Evolutionary conservation across 305 asterid species (phyloP).

Genomic region (Euphrasia arctica): DNA sequence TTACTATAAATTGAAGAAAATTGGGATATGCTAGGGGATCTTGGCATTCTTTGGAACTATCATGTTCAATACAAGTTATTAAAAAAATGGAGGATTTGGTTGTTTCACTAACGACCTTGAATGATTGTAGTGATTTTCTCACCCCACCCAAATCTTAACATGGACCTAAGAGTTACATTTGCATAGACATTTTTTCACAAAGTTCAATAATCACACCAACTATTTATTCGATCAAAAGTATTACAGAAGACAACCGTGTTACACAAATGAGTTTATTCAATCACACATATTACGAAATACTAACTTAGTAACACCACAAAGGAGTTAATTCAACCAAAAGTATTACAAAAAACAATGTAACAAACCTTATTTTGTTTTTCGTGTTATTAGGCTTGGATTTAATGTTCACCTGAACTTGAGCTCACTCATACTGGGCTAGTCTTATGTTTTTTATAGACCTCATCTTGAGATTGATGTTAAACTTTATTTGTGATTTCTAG

Average conservation of each 20-base stretch:
- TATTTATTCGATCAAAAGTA: neutral
- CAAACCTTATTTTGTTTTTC: neutral
- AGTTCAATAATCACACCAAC: neutral
- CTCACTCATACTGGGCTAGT: neutral
- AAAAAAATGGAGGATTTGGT: too few relatives aligned
- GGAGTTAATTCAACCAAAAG: neutral
- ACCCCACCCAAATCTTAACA: neutral
- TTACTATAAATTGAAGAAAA: neutral
- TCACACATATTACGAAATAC: neutral
- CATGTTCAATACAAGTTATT: too few relatives aligned
- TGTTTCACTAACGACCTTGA: too few relatives aligned
- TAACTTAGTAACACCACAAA: neutral
- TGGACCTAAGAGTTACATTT: neutral
- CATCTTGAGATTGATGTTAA: conserved; percentile 15
- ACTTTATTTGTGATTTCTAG: conserved; percentile 1
- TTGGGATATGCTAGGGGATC: neutral
- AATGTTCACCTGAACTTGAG: neutral
- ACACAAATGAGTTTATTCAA: neutral
- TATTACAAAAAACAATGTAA: neutral
- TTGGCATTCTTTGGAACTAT: neutral
- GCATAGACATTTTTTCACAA: neutral
- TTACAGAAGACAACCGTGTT: neutral
- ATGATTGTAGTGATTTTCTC: neutral
- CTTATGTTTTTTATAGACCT: conserved; percentile 2
- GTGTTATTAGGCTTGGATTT: neutral